These are phyloP conservation scores for Podospora anserina DNA, from an alignment of 495 filamentous ascomycete species.

Conservation along the genomic window DNA sequence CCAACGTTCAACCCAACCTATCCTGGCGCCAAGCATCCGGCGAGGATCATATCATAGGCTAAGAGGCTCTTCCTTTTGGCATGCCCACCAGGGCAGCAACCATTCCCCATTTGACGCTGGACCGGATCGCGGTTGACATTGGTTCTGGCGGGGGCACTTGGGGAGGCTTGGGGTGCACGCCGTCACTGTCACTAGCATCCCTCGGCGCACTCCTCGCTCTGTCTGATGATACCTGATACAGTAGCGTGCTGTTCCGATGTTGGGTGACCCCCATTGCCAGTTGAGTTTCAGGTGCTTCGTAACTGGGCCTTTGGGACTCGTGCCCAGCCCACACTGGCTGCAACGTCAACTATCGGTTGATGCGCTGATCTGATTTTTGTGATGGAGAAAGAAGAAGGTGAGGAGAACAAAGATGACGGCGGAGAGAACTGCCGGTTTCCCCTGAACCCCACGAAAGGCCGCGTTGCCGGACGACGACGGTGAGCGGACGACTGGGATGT, in stretches of 20 bases:
- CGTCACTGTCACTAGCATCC: not conserved
- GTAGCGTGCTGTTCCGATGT: not conserved
- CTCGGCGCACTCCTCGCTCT: not conserved
- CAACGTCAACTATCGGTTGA: conserved; percentile 1
- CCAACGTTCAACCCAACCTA: not conserved
- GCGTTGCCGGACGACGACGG: not conserved
- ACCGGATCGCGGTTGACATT: not conserved
- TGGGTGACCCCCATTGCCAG: not conserved
- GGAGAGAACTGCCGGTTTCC: too few species aligned
- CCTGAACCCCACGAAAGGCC: not conserved
- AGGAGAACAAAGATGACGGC: not conserved
- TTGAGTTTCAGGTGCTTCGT: conserved; percentile 10
- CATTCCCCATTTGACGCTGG: conserved; percentile 1
- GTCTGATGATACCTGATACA: not conserved
- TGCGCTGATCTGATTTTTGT: not conserved
- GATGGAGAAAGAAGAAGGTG: conserved; percentile 2
- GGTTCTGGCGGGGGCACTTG: not conserved
- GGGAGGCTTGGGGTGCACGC: not conserved
- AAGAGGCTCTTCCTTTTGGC: conserved; percentile 2
- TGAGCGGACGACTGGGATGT: not conserved
- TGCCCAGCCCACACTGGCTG: not conserved
- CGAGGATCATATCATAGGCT: not conserved
- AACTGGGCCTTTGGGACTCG: not conserved
- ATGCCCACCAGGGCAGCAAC: not conserved
- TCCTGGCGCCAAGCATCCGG: not conserved